Evolutionary conservation across 805 yeast genomes (phyloP), one percentile per base, ranked within the genome.

Genomic region (Candida ovalis): DNA sequence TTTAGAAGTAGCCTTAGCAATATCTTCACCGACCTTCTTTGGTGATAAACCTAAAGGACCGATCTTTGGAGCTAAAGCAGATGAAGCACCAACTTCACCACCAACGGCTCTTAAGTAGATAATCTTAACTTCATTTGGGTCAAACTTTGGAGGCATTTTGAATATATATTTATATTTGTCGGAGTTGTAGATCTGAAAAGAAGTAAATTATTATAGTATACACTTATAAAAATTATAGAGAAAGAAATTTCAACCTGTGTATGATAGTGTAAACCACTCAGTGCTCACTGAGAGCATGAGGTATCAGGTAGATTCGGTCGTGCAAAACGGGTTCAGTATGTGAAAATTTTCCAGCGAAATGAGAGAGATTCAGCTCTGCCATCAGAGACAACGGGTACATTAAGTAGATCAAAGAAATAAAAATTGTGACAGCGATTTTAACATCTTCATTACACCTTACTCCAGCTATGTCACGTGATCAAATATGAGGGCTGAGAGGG

Each of bases 11-110:
- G 99, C 99, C 86, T 94, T 94, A 75, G 99, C 99, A 70, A 94
- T 94, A 75, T 94, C 99, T 80, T 94, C 99, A 91, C 99, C 99
- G 73, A 94, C 97, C 86, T 94, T 92, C 96, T 92, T 94, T 82
- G 99, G 97, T 58, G 97, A 90, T 69, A 94, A 82, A 90, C 99
- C 99, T 74, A 94, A 88, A 68, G 99, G 99, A 88, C 99, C 99
- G 73, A 94, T 94, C 92, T 94, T 94, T 75, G 99, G 99, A 68
- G 99, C 99, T 71, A 94, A 87, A 64, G 99, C 97, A 63, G 99
- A 88, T 59, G 98, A 90, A 71, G 97, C 96, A 82, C 98, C 99
- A 70, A 94, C 95, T 84, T 94, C 99, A 84, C 99, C 99, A 88
- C 99, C 99, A 67, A 90, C 95, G 78, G 99, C 97, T 87, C 99